Base-by-base conservation (phyloP, 73 alveolate genomes). In the Paramecium biaurelia region DNA sequence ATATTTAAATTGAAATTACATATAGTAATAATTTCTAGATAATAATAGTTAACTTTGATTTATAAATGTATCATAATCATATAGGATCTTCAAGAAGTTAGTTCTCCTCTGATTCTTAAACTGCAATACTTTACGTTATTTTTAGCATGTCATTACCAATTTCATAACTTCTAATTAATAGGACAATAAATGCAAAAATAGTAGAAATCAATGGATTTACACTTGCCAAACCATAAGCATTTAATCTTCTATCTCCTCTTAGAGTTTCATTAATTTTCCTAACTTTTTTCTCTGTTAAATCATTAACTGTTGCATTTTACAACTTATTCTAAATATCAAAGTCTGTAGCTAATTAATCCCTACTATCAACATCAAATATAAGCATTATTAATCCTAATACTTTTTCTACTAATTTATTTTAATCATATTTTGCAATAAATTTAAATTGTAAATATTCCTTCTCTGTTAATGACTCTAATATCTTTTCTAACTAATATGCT, bases 181-280 rank as follows among this genome's bases (percentile, higher is more conserved):
- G 20, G 9, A 70, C 57, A 21, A 89, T 89, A 72, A 89, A 89
- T 1, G 92, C 89, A 70, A 89, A 89, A 20, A 89, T 30, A 43
- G 90, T 76, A 30, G 92, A 76, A 6, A 89, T 76, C 26, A 82
- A 57, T 18, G 85, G 92, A 45, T 89, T 89, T 24, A 70, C 85
- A 43, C 63, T 70, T 14, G 92, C 87, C n/a, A 89, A 63, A 9
- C 85, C 74, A 70, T 89, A 76, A 10, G 74, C 85, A 89, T 76
- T 89, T n/a, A 89, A 63, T 15, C 94, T 68, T 26, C 74, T 68
- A 49, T 89, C 94, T 38, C 94, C 94, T 72, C 94, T 89, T 15
- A 89, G 18, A 18, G 70, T 70, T 70, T 89, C 94, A 89, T 89
- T 89, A 32, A 89, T 89, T 23, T 47, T 68, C 38, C 87, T 89